Evolutionary conservation across 2,329 filamentous ascomycete genomes (phyloP).

Genomic region (Pseudocercospora vitis): DNA sequence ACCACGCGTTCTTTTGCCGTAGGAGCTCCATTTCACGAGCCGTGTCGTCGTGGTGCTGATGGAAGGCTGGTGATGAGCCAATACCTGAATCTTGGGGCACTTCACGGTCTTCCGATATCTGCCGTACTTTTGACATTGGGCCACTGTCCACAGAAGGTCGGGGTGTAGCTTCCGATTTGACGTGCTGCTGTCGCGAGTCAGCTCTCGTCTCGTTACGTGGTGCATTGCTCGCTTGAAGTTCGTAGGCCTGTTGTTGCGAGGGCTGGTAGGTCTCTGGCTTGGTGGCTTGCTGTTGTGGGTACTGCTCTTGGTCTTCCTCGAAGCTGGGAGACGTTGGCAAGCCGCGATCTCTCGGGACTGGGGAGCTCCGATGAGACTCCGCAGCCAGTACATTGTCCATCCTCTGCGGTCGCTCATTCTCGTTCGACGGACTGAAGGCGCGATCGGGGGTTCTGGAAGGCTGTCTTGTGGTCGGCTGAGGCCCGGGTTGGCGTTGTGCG

Average conservation of each 20-base stretch:
- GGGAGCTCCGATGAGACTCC: constrained; percentile 15
- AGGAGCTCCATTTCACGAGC: constrained; percentile 83
- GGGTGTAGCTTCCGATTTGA: constrained; percentile 25
- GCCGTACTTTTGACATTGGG: constrained; percentile 29
- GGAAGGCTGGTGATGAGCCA: constrained; percentile 62
- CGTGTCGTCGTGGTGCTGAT: constrained; percentile 68
- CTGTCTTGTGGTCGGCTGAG: constrained; percentile 29
- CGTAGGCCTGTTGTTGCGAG: constrained; percentile 28
- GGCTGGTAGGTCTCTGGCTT: constrained; percentile 39
- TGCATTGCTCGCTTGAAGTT: constrained; percentile 18
- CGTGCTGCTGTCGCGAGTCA: constrained; percentile 19
- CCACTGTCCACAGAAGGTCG: constrained; percentile 31
- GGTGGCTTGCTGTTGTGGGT: constrained; percentile 15
- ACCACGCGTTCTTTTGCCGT: constrained; percentile 92
- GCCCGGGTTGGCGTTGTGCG: constrained; percentile 50
- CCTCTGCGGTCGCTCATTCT: constrained; percentile 30
- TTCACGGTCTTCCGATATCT: constrained; percentile 42
- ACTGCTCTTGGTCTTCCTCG: constrained; percentile 17
- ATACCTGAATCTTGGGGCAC: constrained; percentile 60
- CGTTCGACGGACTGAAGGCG: constrained; percentile 33
- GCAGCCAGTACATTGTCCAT: constrained; percentile 28
- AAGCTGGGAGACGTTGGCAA: constrained; percentile 26
- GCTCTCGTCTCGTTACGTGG: constrained; percentile 17
- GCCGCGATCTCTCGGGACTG: constrained; percentile 19
- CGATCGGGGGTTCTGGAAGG: constrained; percentile 35